Percentiles rank a stretch among this genome's conserved stretches.
Evolutionary conservation across 345 rosid species (phyloP).

Genomic region (Salix suchowensis): DNA sequence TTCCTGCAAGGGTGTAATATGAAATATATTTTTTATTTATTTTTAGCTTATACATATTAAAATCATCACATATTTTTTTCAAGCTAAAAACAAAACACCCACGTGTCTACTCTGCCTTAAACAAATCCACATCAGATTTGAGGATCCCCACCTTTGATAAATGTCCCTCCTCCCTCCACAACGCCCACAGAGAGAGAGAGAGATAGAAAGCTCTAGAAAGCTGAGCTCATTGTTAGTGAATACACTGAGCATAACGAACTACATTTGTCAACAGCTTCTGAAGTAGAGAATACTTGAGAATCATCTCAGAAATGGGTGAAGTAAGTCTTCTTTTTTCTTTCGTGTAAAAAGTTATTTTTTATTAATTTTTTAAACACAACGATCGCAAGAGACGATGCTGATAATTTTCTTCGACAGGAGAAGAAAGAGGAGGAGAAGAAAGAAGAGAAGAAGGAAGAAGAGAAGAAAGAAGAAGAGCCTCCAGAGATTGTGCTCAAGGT

Average conservation of each 20-base stretch:
- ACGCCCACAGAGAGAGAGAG: constrained; percentile 5
- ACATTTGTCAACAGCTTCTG: neutral
- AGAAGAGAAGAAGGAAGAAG: constrained; percentile 16
- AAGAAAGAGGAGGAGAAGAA: constrained; percentile 15
- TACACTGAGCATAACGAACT: neutral
- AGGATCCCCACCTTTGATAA: constrained; percentile 19
- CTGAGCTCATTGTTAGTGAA: neutral
- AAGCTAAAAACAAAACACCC: too few species aligned
- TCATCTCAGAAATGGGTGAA: constrained; percentile 44
- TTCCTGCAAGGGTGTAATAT: too few species aligned
- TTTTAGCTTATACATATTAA: too few species aligned
- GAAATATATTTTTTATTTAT: too few species aligned
- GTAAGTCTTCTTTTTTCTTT: constrained; percentile 15
- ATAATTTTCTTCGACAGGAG: constrained; percentile 12
- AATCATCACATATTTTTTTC: too few species aligned
- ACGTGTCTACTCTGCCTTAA: neutral
- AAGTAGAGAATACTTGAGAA: neutral
- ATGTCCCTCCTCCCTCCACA: constrained; percentile 11
- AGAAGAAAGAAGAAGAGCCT: constrained; percentile 24
- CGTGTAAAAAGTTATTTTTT: neutral
- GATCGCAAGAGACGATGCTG: neutral
- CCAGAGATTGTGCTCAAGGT: constrained; percentile 67
- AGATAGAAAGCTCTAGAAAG: neutral
- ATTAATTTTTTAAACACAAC: neutral
- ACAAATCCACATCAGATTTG: constrained; percentile 32